These are phyloP conservation scores for Pestalotiopsis fici DNA, from an alignment of 2,329 filamentous ascomycete species.

Conservation along the genomic window DNA sequence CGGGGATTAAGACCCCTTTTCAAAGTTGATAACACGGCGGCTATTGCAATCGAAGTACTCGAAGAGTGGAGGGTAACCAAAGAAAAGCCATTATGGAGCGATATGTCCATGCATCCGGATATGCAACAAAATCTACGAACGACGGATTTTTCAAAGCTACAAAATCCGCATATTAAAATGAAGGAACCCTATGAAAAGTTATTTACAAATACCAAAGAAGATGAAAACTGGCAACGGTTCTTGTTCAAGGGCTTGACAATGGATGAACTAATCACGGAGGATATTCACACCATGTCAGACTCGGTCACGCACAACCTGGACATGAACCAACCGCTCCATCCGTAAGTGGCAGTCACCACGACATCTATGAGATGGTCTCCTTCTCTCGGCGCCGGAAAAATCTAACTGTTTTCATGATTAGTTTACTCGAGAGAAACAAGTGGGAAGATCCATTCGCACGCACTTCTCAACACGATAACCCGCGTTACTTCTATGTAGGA, in stretches of 20 bases:
- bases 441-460: background rate
- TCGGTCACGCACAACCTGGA: constrained; percentile 14
- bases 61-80: constrained; percentile 10
- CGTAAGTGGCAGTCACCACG: constrained; percentile 19
- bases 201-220: background rate
- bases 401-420: background rate
- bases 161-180: no score
- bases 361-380: background rate
- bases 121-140: no score
- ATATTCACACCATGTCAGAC: constrained; percentile 19
- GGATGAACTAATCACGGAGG: constrained; percentile 24
- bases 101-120: no score
- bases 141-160: no score
- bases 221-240: constrained; percentile 27
- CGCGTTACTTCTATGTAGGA: constrained; percentile 23
- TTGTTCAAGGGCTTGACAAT: constrained; percentile 24
- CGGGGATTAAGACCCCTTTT: background rate
- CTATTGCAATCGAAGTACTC: constrained; percentile 19
- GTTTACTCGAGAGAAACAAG: background rate
- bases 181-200: no score
- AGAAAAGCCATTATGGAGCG: no score
- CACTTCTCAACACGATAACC: background rate
- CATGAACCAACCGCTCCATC: constrained; percentile 14
- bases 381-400: background rate
- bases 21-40: constrained; percentile 7